These are phyloP conservation scores for Malassezia equina DNA, from an alignment of 1,284 basidiomycete species.

Conservation along the genomic window DNA sequence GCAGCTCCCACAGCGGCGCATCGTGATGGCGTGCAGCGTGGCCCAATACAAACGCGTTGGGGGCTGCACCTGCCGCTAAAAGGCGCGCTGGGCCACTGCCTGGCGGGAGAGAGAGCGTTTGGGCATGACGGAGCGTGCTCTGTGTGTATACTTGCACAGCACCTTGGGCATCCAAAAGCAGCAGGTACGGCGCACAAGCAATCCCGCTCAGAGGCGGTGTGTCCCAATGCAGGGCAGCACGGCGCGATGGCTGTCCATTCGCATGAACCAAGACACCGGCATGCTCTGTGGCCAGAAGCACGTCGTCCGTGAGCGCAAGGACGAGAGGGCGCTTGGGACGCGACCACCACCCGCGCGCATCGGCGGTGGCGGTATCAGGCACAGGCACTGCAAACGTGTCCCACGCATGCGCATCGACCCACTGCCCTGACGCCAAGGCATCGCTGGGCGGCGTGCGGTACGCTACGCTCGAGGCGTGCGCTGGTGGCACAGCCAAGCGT, in stretches of 20 bases:
- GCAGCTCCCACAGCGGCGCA: slow-evolving; percentile 56
- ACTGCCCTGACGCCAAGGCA: not conserved
- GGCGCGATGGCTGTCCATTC: not conserved
- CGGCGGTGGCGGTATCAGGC: not conserved
- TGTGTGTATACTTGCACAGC: not conserved
- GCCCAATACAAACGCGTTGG: slow-evolving; percentile 5
- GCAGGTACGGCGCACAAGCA: slow-evolving; percentile 41
- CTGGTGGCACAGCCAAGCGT: slow-evolving; percentile 2
- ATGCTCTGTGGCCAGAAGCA: not conserved
- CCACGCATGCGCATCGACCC: slow-evolving; percentile 10
- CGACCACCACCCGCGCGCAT: not conserved
- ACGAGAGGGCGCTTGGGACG: not conserved
- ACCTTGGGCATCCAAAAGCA: not conserved
- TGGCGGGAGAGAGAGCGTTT: not conserved
- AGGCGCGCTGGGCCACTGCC: slow-evolving; percentile 21
- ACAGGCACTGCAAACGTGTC: slow-evolving; percentile 5
- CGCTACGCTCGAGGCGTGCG: slow-evolving; percentile 6
- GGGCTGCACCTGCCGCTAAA: slow-evolving; percentile 24
- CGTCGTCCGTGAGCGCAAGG: not conserved
- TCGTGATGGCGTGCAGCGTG: not conserved
- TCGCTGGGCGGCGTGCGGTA: slow-evolving; percentile 1
- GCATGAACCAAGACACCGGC: slow-evolving; percentile 5
- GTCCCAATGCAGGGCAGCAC: slow-evolving; percentile 4
- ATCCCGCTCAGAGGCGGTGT: slow-evolving; percentile 55
- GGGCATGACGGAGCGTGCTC: slow-evolving; percentile 51